Percentiles rank a stretch among this genome's conserved stretches.
phyloP scores from a whole-genome alignment of 495 filamentous ascomycete genomes.

The Monascus purpureus region DNA sequence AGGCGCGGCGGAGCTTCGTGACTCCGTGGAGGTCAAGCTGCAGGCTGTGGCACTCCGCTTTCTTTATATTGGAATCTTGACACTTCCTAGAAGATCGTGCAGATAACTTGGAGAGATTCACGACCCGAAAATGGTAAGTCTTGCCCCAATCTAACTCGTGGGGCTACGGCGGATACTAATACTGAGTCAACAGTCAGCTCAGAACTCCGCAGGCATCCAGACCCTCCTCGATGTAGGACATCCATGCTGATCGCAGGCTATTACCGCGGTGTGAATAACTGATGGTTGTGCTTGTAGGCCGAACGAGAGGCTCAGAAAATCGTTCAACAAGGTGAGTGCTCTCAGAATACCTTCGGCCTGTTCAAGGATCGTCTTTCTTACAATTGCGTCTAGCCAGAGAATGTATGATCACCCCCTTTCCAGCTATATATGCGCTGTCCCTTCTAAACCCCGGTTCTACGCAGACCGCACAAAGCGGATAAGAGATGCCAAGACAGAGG shows the following conservation, averaged over 20 bases:
- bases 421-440: constrained; percentile 4
- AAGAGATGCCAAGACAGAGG: constrained; percentile 86
- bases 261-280: constrained; percentile 9
- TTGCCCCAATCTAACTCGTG: background rate
- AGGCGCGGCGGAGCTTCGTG: background rate
- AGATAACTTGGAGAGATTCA: too few species aligned
- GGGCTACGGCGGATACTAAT: constrained; percentile 12
- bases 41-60: constrained; percentile 4
- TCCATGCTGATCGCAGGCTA: constrained; percentile 2
- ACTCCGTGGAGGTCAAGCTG: background rate
- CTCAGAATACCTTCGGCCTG: background rate
- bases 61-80: too few species aligned
- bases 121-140: constrained; percentile 31
- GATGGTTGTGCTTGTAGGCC: constrained; percentile 41
- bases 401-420: constrained; percentile 36
- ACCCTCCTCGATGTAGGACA: constrained; percentile 92
- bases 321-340: constrained; percentile 73
- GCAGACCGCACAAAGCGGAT: constrained; percentile 92
- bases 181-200: constrained; percentile 59
- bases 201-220: constrained; percentile 96
- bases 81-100: too few species aligned
- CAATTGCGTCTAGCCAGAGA: constrained; percentile 46
- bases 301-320: constrained; percentile 99
- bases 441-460: constrained; percentile 3
- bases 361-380: constrained; percentile 12